These are phyloP conservation scores for Posidonia oceanica DNA, from an alignment of 116 monocot species.

Conservation along the genomic window DNA sequence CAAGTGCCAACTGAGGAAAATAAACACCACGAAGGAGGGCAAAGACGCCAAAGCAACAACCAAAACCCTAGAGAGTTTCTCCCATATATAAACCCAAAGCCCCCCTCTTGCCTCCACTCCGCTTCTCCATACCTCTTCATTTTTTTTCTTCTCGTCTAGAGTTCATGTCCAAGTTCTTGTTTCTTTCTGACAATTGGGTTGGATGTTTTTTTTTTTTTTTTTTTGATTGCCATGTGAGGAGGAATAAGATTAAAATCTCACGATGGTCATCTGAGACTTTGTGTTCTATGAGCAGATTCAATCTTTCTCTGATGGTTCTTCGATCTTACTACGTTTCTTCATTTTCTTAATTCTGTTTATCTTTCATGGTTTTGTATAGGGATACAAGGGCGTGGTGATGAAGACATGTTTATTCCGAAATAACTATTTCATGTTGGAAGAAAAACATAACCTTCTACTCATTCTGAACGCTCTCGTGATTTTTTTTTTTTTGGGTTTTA, in stretches of 20 bases:
- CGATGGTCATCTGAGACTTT: slow-evolving; percentile 5
- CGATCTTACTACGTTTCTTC: background rate
- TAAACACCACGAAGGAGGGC: no score
- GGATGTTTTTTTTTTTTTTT: background rate
- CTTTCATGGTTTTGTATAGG: background rate
- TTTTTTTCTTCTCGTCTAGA: no score
- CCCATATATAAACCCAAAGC: no score
- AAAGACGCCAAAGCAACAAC: no score
- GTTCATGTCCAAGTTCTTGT: no score
- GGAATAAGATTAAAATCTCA: slow-evolving; percentile 4
- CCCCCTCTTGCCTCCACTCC: no score
- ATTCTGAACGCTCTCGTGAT: background rate
- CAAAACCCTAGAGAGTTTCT: no score
- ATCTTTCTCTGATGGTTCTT: slow-evolving; percentile 5
- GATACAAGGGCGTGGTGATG: background rate
- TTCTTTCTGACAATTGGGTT: no score
- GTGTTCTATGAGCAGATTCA: background rate
- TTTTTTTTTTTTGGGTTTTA: background rate
- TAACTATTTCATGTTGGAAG: background rate
- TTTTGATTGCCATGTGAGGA: slow-evolving; percentile 1
- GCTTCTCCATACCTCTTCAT: no score
- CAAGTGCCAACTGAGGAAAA: no score
- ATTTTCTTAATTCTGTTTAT: background rate
- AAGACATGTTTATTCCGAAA: background rate
- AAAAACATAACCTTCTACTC: slow-evolving; percentile 3